Percentiles rank a stretch among this genome's conserved stretches.
Conservation (phyloP, 2,329 filamentous ascomycete species). For the Epichloe amarillans region DNA sequence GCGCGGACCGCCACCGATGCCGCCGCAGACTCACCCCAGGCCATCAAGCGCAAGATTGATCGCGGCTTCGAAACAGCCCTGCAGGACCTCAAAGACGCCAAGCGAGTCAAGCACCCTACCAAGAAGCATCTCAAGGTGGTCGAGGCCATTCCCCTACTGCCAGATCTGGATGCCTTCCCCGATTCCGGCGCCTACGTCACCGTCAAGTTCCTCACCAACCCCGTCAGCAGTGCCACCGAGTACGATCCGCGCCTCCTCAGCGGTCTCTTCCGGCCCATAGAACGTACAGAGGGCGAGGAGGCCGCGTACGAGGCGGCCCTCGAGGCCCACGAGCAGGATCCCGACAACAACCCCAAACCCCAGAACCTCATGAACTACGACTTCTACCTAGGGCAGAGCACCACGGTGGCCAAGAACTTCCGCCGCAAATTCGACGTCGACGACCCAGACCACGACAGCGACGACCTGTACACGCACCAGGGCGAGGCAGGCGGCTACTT, state of each 20-base stretch:
- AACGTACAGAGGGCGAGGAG: conserved; percentile 40
- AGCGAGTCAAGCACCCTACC: conserved; percentile 41
- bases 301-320: conserved; percentile 34
- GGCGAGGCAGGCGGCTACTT: conserved; percentile 37
- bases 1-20: conserved; percentile 40
- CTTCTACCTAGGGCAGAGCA: conserved; percentile 45
- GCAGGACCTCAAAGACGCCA: conserved; percentile 38
- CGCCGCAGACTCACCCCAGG: conserved; percentile 49
- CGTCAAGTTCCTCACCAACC: conserved; percentile 55
- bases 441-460: conserved; percentile 39
- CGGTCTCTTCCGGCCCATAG: conserved; percentile 47
- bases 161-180: conserved; percentile 55
- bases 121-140: conserved; percentile 45
- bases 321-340: conserved; percentile 43
- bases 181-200: conserved; percentile 57
- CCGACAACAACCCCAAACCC: conserved; percentile 40
- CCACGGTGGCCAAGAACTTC: conserved; percentile 37
- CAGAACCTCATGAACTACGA: conserved; percentile 51
- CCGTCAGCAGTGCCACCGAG: conserved; percentile 34
- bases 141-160: conserved; percentile 47
- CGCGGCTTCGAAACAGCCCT: conserved; percentile 44
- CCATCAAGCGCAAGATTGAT: conserved; percentile 55
- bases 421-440: conserved; percentile 46
- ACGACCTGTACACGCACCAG: conserved; percentile 40
- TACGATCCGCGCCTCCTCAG: conserved; percentile 51